Evolutionary conservation across 1,139 yeast genomes (phyloP).

Genomic region (Blastobotrys buckinghamii): DNA sequence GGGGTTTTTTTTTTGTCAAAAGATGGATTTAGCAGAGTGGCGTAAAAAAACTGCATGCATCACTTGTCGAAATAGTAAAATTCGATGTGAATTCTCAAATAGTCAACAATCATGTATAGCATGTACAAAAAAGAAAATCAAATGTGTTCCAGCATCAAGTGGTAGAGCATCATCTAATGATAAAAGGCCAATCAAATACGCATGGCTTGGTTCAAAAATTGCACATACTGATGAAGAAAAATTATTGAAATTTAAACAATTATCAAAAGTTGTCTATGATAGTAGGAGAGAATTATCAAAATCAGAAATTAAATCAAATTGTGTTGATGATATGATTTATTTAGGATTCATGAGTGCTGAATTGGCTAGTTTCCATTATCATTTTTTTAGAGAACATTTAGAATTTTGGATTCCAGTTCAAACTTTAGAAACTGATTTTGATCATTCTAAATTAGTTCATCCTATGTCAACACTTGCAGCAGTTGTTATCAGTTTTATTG

Average conservation of each 20-base stretch:
- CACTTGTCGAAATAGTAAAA: conserved; percentile 8
- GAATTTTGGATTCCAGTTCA: background rate
- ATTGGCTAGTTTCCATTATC: conserved; percentile 1
- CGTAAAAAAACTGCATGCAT: conserved; percentile 7
- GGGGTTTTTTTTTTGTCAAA: too few relatives aligned
- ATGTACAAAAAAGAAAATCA: conserved; percentile 1
- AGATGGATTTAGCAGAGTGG: conserved; percentile 3
- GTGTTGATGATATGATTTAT: conserved; percentile 1
- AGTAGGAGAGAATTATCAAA: background rate
- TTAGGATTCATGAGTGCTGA: conserved; percentile 1
- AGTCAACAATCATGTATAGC: conserved; percentile 1
- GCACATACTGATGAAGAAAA: background rate
- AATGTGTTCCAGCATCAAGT: conserved; percentile 3
- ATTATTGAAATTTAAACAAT: background rate
- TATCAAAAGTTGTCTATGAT: background rate
- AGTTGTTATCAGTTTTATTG: background rate
- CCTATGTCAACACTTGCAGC: conserved; percentile 1
- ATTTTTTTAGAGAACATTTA: background rate
- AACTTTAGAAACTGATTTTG: background rate
- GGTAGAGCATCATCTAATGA: background rate
- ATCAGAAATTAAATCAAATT: background rate
- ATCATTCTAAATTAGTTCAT: background rate
- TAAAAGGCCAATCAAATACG: background rate
- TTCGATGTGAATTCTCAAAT: conserved; percentile 9
- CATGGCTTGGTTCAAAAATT: conserved; percentile 5